phyloP scores from a whole-genome alignment of 2,329 filamentous ascomycete species.

The Pseudogymnoascus verrucosus region DNA sequence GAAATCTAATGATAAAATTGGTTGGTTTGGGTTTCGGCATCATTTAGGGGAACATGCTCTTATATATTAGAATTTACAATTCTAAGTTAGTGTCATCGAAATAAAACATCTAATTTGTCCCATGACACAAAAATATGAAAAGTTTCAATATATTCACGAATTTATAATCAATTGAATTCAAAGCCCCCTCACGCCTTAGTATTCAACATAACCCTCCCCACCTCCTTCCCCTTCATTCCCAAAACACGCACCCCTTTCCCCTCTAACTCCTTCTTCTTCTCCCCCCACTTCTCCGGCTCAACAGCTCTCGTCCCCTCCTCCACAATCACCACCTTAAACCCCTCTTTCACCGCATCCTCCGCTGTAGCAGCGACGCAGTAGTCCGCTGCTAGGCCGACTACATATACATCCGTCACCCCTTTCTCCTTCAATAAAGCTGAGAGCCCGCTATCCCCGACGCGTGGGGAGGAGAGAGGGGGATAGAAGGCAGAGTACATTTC shows the following conservation, averaged over 20 bases:
- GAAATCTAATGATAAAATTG: neutral
- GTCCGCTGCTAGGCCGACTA: constrained; percentile 80
- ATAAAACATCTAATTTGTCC: neutral
- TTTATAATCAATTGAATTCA: too few species aligned
- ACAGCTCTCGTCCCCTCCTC: constrained; percentile 73
- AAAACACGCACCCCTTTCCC: constrained; percentile 56
- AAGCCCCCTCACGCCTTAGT: constrained; percentile 5
- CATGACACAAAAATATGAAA: too few species aligned
- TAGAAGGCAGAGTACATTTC: constrained; percentile 96
- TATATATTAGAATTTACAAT: neutral
- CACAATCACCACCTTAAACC: constrained; percentile 69
- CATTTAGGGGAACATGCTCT: neutral
- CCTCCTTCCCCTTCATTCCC: constrained; percentile 45
- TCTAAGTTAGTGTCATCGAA: neutral
- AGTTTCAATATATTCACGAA: too few species aligned
- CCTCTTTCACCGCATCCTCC: constrained; percentile 64
- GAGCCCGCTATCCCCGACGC: constrained; percentile 56
- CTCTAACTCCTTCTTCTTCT: constrained; percentile 39
- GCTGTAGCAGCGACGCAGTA: constrained; percentile 84
- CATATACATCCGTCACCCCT: constrained; percentile 68
- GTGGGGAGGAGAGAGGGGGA: constrained; percentile 62
- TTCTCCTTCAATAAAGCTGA: constrained; percentile 45
- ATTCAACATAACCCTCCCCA: constrained; percentile 37
- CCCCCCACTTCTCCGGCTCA: constrained; percentile 50
- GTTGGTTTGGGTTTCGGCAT: constrained; percentile 14